These are phyloP conservation scores for Cornus kousa DNA, from an alignment of 148 eudicot species.

Conservation along the genomic window DNA sequence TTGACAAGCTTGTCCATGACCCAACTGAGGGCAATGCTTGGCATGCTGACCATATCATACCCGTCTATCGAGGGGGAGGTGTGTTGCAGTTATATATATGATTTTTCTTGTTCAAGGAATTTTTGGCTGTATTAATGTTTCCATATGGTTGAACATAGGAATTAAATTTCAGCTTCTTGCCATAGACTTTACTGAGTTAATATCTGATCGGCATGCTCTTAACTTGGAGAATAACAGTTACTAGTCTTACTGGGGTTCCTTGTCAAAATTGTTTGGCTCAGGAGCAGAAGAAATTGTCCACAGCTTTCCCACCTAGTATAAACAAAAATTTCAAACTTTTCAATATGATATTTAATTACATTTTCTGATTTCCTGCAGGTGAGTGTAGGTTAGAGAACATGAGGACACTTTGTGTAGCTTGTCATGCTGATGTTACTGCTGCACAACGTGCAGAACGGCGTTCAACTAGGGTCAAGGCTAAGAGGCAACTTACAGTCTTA, in stretches of 20 bases:
- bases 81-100: not conserved
- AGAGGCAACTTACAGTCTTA: constrained; percentile 49
- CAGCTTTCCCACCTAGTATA: not conserved
- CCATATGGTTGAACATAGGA: not conserved
- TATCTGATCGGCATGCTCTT: not conserved
- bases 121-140: not conserved
- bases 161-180: not conserved
- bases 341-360: not conserved
- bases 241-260: not conserved
- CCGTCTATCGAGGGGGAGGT: constrained; percentile 98
- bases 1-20: constrained; percentile 71
- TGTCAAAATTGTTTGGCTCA: constrained; percentile 2
- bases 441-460: constrained; percentile 73
- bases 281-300: not conserved
- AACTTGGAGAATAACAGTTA: not conserved
- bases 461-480: constrained; percentile 40
- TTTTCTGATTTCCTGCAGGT: constrained; percentile 41
- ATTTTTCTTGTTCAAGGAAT: constrained; percentile 5
- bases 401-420: constrained; percentile 91
- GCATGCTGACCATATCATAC: constrained; percentile 94
- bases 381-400: constrained; percentile 90
- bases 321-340: not conserved
- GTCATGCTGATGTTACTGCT: constrained; percentile 90
- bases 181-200: not conserved
- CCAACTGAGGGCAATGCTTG: constrained; percentile 96